Conservation (phyloP, 345 rosid genomes). For the Salix caprea region DNA sequence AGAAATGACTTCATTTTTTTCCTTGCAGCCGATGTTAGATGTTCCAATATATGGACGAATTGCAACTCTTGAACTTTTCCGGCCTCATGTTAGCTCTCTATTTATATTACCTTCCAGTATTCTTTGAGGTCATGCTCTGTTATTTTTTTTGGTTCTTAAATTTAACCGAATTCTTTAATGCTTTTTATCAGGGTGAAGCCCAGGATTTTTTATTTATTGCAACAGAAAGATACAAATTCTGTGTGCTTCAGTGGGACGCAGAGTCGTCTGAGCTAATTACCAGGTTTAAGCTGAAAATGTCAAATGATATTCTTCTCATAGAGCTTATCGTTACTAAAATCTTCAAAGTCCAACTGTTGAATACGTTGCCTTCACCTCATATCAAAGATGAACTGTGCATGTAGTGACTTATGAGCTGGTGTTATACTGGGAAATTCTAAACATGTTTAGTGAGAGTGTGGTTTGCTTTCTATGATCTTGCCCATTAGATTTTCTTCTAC, state of each 20-base stretch:
- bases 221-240: constrained; percentile 81
- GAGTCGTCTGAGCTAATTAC: constrained; percentile 81
- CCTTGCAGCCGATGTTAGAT: constrained; percentile 74
- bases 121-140: not conserved
- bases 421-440: not conserved
- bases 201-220: constrained; percentile 89
- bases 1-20: constrained; percentile 4
- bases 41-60: constrained; percentile 95
- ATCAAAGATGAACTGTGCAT: not conserved
- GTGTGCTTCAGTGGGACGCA: constrained; percentile 92
- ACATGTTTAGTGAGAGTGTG: not conserved
- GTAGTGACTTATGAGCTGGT: not conserved
- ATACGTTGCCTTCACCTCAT: not conserved
- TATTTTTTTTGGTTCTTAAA: not conserved
- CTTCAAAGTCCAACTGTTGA: not conserved
- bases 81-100: constrained; percentile 72
- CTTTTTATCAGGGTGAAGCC: constrained; percentile 66
- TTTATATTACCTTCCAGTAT: not conserved
- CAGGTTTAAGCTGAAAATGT: constrained; percentile 37
- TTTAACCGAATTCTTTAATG: not conserved
- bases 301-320: not conserved
- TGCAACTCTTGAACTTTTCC: constrained; percentile 83
- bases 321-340: no score
- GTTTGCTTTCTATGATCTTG: not conserved
- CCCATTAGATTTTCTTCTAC: no score